Conservation (phyloP, 169 alveolate genomes). For the Theileria orientalis region DNA sequence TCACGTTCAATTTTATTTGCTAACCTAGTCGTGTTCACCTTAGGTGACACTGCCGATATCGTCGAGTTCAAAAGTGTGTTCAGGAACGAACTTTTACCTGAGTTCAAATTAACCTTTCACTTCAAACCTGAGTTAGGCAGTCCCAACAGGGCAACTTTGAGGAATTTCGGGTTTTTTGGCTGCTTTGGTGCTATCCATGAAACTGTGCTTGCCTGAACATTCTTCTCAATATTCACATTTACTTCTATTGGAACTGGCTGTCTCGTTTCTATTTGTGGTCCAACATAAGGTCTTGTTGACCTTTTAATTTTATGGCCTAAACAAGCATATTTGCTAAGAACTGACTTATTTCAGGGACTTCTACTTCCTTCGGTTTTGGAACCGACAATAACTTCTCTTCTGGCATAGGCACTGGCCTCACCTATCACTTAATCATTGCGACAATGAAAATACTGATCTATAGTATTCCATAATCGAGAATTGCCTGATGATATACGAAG, state of each 20-base stretch:
- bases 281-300: slow-evolving; percentile 48
- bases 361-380: not conserved
- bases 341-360: not conserved
- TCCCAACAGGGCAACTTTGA: slow-evolving; percentile 78
- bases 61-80: slow-evolving; percentile 75
- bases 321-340: not conserved
- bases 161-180: slow-evolving; percentile 63
- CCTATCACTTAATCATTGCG: slow-evolving; percentile 1
- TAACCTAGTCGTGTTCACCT: slow-evolving; percentile 83
- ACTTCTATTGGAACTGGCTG: slow-evolving; percentile 63
- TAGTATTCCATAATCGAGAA: slow-evolving; percentile 30
- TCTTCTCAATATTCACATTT: not conserved
- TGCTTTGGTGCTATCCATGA: slow-evolving; percentile 70
- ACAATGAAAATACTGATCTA: slow-evolving; percentile 5
- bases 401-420: slow-evolving; percentile 16
- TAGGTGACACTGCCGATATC: slow-evolving; percentile 84
- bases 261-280: slow-evolving; percentile 38
- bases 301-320: not conserved
- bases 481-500: not conserved
- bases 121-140: slow-evolving; percentile 81
- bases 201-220: slow-evolving; percentile 56
- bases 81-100: slow-evolving; percentile 79
- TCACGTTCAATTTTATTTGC: not conserved
- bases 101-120: not conserved
- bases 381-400: not conserved